Conservation (phyloP, 345 rosid species). For the Bruguiera sexangula region DNA sequence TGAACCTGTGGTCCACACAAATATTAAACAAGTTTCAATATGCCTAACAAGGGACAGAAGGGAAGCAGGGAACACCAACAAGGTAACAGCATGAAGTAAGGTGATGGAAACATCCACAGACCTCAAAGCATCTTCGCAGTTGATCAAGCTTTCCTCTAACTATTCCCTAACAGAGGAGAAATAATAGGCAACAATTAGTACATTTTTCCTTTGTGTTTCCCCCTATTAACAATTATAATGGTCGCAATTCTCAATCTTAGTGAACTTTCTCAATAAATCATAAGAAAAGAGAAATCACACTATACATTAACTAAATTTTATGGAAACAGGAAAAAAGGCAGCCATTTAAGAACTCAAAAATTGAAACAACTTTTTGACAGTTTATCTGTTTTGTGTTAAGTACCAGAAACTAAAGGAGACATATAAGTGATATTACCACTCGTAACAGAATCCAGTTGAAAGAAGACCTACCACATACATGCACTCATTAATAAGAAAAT, state of each 20-base stretch:
- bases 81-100: background rate
- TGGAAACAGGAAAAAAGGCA: background rate
- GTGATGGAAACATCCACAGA: slow-evolving; percentile 21
- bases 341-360: too few relatives aligned
- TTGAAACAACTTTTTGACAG: too few relatives aligned
- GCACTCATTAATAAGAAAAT: slow-evolving; percentile 96
- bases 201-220: background rate
- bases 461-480: slow-evolving; percentile 76
- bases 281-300: too few relatives aligned
- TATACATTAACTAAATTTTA: too few relatives aligned
- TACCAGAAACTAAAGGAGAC: too few relatives aligned
- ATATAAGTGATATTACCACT: background rate
- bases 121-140: slow-evolving; percentile 93
- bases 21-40: background rate
- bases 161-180: slow-evolving; percentile 57
- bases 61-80: background rate
- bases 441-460: slow-evolving; percentile 1
- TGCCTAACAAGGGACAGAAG: background rate
- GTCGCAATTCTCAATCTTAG: background rate
- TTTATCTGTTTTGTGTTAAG: background rate
- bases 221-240: background rate
- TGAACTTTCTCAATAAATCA: too few relatives aligned
- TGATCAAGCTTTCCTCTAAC: slow-evolving; percentile 97
- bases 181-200: slow-evolving; percentile 4
- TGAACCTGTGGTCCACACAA: slow-evolving; percentile 55